Base-by-base conservation (phyloP, 495 filamentous ascomycete species). In the Aspergillus indologenus region DNA sequence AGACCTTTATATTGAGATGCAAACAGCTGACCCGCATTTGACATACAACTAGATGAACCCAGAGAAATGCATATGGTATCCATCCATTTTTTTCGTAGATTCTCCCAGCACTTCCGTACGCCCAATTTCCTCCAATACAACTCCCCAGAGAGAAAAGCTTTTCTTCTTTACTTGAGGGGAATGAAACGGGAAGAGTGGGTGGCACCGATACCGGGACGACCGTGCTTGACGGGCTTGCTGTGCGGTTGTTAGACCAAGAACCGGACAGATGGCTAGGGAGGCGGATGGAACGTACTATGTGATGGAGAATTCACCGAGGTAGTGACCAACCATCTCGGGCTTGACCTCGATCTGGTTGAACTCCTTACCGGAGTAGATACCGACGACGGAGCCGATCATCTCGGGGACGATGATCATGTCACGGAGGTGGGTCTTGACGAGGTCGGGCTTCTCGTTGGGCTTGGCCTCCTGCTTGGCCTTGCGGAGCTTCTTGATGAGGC, bases 301-400 rank as follows among this genome's bases (percentile, higher is more conserved):
- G 81, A 98, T 98, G 62, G 90, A 96, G 85, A 98, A 98, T 82
- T 98, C 94, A 73, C 83, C 94, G 59, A 98, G 84, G 85, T 98
- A 98, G 84, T 96, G 92, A 73, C 94, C 94, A 80, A 98, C 94
- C 94, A 98, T 98, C 87, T 98, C 94, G 60, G 94, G 94, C 86
- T 96, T 96, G 81, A 98, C 94, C 79, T 98, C 94, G 67, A 98
- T 91, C 85, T 96, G 92, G 85, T 98, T 98, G 88, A 98, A 98
- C 81, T 97, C 95, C 87, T 98, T 98, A 76, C 94, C 94, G 61
- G 90, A 94, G 87, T 98, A 98, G 83, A 98, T 94, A 76, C 93
- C 94, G 71, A 98, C 87, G 68, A 98, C 94, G 76, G 82, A 87
- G 63, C 94, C 94, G 75, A 98, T 98, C 93, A 98, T 96, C 86